phyloP scores from a whole-genome alignment of 2,329 filamentous ascomycete genomes.

The Aureobasidium subglaciale region DNA sequence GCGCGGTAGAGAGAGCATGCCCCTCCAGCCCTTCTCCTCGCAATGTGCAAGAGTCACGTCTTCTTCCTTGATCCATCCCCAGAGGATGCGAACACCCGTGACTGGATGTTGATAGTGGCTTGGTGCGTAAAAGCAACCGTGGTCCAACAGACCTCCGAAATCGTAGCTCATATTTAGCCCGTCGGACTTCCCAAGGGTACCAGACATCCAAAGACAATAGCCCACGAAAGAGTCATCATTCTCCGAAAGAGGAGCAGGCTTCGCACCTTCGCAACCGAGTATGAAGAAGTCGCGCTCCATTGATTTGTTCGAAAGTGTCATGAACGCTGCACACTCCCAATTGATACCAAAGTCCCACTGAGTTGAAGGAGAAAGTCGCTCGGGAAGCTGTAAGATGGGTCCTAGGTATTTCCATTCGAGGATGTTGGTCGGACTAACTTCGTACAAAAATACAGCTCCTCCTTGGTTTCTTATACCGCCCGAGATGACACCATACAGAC shows the following conservation, averaged over 20 bases:
- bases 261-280: not conserved
- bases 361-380: not conserved
- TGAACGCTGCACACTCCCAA: not conserved
- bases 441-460: not conserved
- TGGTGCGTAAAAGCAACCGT: not conserved
- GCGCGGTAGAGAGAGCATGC: not conserved
- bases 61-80: constrained; percentile 2
- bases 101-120: not conserved
- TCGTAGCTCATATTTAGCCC: not conserved
- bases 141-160: not conserved
- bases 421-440: not conserved
- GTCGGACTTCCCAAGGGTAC: not conserved
- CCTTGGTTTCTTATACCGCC: not conserved
- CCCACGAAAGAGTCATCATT: not conserved
- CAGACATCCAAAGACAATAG: not conserved
- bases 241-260: not conserved
- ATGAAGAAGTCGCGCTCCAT: not conserved
- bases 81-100: not conserved
- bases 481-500: not conserved
- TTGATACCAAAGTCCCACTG: constrained; percentile 1
- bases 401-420: not conserved
- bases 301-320: not conserved
- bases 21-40: not conserved
- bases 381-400: not conserved
- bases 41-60: not conserved